Percentiles rank a stretch among this genome's conserved stretches.
phyloP scores from a whole-genome alignment of 805 yeast species.

The Clavispora asparagi region DNA sequence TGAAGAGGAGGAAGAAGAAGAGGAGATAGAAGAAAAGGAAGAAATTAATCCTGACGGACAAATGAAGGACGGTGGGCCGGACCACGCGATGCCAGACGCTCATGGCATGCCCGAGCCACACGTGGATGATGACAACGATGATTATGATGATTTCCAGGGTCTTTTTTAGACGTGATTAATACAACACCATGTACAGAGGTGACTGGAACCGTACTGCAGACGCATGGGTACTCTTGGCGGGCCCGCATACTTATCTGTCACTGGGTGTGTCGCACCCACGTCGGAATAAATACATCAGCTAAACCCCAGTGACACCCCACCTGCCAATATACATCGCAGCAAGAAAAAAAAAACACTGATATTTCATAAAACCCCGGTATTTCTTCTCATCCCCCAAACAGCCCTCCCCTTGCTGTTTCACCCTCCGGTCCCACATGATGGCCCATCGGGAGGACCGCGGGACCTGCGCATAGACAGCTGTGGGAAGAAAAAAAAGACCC shows the following conservation, averaged over 20 bases:
- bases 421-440: background rate
- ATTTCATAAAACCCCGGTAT: too few species aligned
- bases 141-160: constrained; percentile 33
- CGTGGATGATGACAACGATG: constrained; percentile 25
- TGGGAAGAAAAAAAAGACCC: background rate
- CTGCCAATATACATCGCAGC: too few species aligned
- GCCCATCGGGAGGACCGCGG: constrained; percentile 1
- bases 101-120: constrained; percentile 8
- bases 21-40: constrained; percentile 36
- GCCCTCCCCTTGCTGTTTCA: too few species aligned
- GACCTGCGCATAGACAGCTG: background rate
- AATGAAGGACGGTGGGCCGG: constrained; percentile 43
- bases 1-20: constrained; percentile 51
- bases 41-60: constrained; percentile 48
- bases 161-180: constrained; percentile 6
- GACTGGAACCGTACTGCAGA: too few species aligned
- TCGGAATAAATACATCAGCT: too few species aligned
- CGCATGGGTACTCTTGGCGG: too few species aligned
- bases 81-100: constrained; percentile 27
- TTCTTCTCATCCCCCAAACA: too few species aligned
- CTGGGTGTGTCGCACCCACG: too few species aligned
- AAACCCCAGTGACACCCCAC: too few species aligned
- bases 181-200: too few species aligned
- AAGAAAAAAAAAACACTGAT: too few species aligned
- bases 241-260: too few species aligned